These are phyloP conservation scores for Sugiyamaella chiloensis DNA, from an alignment of 805 yeast species.

Conservation along the genomic window DNA sequence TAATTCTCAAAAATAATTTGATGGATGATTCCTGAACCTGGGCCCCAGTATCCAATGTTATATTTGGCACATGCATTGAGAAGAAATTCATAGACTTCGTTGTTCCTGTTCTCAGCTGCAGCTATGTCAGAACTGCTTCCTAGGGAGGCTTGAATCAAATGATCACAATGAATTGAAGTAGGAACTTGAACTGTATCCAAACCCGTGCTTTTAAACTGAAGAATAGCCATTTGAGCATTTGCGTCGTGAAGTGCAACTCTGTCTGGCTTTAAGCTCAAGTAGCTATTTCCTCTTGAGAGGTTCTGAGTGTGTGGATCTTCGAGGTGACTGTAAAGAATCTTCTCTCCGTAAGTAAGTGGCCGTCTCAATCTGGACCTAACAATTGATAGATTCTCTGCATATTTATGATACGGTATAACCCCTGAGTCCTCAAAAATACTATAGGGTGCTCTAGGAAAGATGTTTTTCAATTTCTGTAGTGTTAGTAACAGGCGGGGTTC, in stretches of 20 bases:
- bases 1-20: slow-evolving; percentile 95
- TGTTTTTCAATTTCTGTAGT: too few relatives aligned
- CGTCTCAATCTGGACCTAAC: slow-evolving; percentile 76
- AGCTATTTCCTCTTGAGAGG: slow-evolving; percentile 80
- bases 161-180: slow-evolving; percentile 96
- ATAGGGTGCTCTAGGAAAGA: neutral
- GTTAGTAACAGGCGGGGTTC: too few relatives aligned
- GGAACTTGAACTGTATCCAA: slow-evolving; percentile 89
- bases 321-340: slow-evolving; percentile 89
- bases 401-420: slow-evolving; percentile 61
- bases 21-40: slow-evolving; percentile 97
- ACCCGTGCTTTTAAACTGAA: slow-evolving; percentile 96
- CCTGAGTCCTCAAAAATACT: neutral
- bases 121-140: slow-evolving; percentile 85
- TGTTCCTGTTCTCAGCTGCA: slow-evolving; percentile 82
- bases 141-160: slow-evolving; percentile 90
- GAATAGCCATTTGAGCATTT: slow-evolving; percentile 95
- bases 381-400: slow-evolving; percentile 80
- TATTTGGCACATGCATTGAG: slow-evolving; percentile 88
- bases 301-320: slow-evolving; percentile 88
- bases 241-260: slow-evolving; percentile 99
- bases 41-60: slow-evolving; percentile 98
- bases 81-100: slow-evolving; percentile 91
- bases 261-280: slow-evolving; percentile 92
- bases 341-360: slow-evolving; percentile 94